Evolutionary conservation across 2,329 filamentous ascomycete genomes (phyloP).

Genomic region (Colletotrichum tropicale): DNA sequence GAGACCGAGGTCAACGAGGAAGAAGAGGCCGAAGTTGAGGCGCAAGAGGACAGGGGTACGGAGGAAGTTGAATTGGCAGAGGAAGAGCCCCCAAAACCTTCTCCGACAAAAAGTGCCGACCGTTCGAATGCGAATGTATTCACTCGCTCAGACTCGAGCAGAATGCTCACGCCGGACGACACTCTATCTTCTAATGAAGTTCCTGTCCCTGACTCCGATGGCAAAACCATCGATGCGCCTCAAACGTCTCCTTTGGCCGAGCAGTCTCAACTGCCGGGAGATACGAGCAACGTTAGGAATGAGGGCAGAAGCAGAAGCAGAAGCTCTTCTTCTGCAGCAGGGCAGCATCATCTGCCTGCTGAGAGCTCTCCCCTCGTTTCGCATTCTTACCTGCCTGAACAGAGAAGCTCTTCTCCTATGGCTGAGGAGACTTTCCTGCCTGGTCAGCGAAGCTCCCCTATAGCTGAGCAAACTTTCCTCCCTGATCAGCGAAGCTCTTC

Average conservation of each 20-base stretch:
- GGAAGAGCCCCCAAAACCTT: conserved; percentile 9
- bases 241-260: background rate
- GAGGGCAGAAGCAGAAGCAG: background rate
- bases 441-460: background rate
- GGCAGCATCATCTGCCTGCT: background rate
- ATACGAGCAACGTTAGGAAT: background rate
- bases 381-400: background rate
- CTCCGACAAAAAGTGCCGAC: conserved; percentile 6
- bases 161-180: conserved; percentile 59
- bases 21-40: background rate
- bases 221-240: conserved; percentile 11
- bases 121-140: conserved; percentile 32
- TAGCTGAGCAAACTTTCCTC: background rate
- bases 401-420: background rate
- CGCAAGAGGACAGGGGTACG: background rate
- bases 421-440: background rate
- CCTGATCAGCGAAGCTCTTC: background rate
- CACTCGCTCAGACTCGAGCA: conserved; percentile 44
- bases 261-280: background rate
- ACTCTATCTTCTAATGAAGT: conserved; percentile 43
- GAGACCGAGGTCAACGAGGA: conserved; percentile 6
- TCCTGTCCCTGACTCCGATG: conserved; percentile 8
- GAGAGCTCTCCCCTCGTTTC: background rate
- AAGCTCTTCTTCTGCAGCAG: background rate
- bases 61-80: conserved; percentile 3